phyloP scores from a whole-genome alignment of 345 rosid genomes.

The Euclidium syriacum region DNA sequence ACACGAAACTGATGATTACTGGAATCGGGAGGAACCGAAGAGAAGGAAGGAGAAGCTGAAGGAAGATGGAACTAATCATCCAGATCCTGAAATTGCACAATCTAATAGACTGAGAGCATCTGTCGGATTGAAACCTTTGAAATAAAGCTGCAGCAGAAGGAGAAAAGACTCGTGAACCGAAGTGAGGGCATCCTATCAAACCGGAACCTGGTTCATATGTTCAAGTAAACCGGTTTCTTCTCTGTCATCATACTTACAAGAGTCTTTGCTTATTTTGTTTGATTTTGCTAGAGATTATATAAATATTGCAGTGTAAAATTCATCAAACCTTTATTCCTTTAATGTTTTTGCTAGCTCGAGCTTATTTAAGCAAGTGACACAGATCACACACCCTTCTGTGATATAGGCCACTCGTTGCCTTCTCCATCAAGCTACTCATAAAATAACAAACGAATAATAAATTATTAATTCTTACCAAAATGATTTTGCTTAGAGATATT shows the following conservation, averaged over 20 bases:
- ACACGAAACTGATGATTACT: conserved; percentile 37
- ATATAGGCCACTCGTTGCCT: no score
- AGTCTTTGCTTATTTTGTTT: neutral
- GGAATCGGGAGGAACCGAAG: conserved; percentile 58
- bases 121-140: conserved; percentile 70
- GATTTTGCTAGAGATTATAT: no score
- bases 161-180: neutral
- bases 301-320: no score
- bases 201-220: neutral
- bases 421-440: no score
- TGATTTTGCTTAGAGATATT: no score
- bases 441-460: no score
- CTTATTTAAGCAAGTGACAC: no score
- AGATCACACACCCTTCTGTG: no score
- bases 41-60: conserved; percentile 61
- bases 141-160: conserved; percentile 18
- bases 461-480: no score
- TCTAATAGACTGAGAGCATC: conserved; percentile 75
- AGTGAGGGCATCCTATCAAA: neutral
- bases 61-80: conserved; percentile 82
- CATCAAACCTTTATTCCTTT: no score
- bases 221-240: neutral
- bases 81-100: conserved; percentile 90
- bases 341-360: no score
- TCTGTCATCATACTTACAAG: neutral